Conservation (phyloP, 225 moss, liverwort and hornwort genomes). For the Physcomitrium patens region DNA sequence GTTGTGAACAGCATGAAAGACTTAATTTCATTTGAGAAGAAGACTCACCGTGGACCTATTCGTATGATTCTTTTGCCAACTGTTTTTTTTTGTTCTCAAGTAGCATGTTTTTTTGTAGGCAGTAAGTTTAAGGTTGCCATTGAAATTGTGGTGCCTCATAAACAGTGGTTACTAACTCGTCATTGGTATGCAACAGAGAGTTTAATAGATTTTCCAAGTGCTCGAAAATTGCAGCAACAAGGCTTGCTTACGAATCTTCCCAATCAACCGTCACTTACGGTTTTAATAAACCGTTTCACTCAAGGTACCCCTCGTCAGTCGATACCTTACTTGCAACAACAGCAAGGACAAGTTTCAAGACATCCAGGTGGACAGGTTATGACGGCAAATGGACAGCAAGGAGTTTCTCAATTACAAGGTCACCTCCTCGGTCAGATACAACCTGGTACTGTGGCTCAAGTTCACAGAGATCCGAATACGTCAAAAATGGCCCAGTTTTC, state of each 20-base stretch:
- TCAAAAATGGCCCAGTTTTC: conserved; percentile 41
- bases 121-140: neutral
- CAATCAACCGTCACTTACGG: conserved; percentile 46
- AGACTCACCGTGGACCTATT: conserved; percentile 48
- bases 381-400: conserved; percentile 31
- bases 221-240: conserved; percentile 50
- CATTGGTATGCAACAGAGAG: conserved; percentile 42
- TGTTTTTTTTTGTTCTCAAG: conserved; percentile 4
- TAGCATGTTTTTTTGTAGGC: neutral
- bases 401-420: conserved; percentile 37
- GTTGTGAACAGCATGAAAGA: conserved; percentile 73
- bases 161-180: conserved; percentile 4
- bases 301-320: conserved; percentile 38
- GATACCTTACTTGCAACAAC: conserved; percentile 27
- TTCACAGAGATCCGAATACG: conserved; percentile 39
- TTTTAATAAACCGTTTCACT: conserved; percentile 51
- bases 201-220: conserved; percentile 51
- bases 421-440: conserved; percentile 42
- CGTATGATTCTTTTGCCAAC: conserved; percentile 28
- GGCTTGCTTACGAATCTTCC: conserved; percentile 41
- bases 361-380: conserved; percentile 24
- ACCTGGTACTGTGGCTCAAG: conserved; percentile 35
- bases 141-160: neutral
- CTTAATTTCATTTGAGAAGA: conserved; percentile 55
- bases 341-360: conserved; percentile 30